Percentiles rank a stretch among this genome's conserved stretches.
phyloP scores from a whole-genome alignment of 2,329 filamentous ascomycete species.

The Rosellinia necatrix region DNA sequence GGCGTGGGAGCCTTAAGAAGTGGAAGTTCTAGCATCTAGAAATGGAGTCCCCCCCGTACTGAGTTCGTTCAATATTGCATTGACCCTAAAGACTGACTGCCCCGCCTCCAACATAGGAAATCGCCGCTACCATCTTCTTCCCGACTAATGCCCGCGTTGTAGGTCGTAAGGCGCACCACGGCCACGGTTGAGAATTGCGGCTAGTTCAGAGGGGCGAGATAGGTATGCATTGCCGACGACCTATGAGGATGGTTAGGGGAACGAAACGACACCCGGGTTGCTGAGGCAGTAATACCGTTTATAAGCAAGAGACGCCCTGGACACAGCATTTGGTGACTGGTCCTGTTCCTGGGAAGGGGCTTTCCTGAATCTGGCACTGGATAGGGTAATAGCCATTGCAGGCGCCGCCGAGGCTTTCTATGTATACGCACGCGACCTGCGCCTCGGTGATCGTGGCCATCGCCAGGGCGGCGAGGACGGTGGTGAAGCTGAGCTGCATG shows the following conservation, averaged over 20 bases:
- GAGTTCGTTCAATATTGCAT: slow-evolving; percentile 5
- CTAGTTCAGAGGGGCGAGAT: slow-evolving; percentile 14
- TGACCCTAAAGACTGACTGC: slow-evolving; percentile 10
- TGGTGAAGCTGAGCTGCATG: slow-evolving; percentile 23
- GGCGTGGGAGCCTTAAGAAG: background rate
- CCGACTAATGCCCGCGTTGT: slow-evolving; percentile 14
- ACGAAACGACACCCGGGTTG: slow-evolving; percentile 13
- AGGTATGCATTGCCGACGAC: slow-evolving; percentile 15
- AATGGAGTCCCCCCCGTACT: background rate
- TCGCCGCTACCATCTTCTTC: slow-evolving; percentile 13
- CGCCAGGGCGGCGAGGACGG: slow-evolving; percentile 21
- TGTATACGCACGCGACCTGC: slow-evolving; percentile 13
- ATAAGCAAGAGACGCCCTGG: slow-evolving; percentile 9
- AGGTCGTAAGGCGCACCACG: slow-evolving; percentile 11
- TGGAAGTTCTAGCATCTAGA: slow-evolving; percentile 5
- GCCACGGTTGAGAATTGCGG: slow-evolving; percentile 13
- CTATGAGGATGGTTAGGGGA: slow-evolving; percentile 20
- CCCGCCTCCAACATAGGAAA: slow-evolving; percentile 12
- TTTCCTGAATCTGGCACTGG: slow-evolving; percentile 19
- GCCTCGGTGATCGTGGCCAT: slow-evolving; percentile 17
- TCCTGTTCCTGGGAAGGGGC: slow-evolving; percentile 19
- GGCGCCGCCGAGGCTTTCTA: slow-evolving; percentile 20
- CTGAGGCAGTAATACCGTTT: slow-evolving; percentile 17
- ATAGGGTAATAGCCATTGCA: slow-evolving; percentile 18
- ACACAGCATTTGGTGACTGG: slow-evolving; percentile 19